Evolutionary conservation across 306 rosid genomes (phyloP).

Genomic region (cucumber (Cucumis sativus)): DNA sequence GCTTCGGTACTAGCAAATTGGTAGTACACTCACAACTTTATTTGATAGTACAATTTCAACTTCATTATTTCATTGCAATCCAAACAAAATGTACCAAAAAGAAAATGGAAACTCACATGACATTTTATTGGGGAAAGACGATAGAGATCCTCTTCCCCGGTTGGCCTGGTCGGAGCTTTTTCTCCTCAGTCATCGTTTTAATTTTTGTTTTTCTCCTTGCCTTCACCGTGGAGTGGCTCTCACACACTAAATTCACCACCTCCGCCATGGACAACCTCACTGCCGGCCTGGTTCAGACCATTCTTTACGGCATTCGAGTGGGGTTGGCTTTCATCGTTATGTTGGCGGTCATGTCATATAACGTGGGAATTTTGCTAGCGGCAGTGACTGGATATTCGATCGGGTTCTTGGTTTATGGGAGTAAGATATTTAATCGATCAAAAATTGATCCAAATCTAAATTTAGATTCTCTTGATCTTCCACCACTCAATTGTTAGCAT

Average conservation of each 20-base stretch:
- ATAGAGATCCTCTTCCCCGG: constrained; percentile 34
- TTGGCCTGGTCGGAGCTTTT: constrained; percentile 46
- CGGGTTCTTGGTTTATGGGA: constrained; percentile 45
- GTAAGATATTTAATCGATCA: constrained; percentile 21
- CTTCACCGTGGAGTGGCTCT: constrained; percentile 37
- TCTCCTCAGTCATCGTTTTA: constrained; percentile 39
- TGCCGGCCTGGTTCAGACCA: constrained; percentile 39
- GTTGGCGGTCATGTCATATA: constrained; percentile 80
- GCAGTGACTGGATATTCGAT: constrained; percentile 57
- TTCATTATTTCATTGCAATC: background rate
- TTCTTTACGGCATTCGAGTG: constrained; percentile 31
- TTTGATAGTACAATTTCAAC: background rate
- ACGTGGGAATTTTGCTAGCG: constrained; percentile 48
- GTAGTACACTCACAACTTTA: background rate
- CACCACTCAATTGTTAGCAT: constrained; percentile 31
- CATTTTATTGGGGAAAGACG: constrained; percentile 65
- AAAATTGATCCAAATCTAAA: background rate
- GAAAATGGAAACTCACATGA: constrained; percentile 66
- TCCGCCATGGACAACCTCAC: constrained; percentile 13
- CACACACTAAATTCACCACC: constrained; percentile 27
- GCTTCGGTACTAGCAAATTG: background rate
- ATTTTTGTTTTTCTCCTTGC: constrained; percentile 39
- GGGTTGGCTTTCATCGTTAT: constrained; percentile 55
- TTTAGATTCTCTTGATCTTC: constrained; percentile 25
- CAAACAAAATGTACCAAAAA: too few species aligned